Percentiles rank a stretch among this genome's conserved stretches.
phyloP scores from a whole-genome alignment of 2,329 filamentous ascomycete species.

The Trichoderma afroharzianum region DNA sequence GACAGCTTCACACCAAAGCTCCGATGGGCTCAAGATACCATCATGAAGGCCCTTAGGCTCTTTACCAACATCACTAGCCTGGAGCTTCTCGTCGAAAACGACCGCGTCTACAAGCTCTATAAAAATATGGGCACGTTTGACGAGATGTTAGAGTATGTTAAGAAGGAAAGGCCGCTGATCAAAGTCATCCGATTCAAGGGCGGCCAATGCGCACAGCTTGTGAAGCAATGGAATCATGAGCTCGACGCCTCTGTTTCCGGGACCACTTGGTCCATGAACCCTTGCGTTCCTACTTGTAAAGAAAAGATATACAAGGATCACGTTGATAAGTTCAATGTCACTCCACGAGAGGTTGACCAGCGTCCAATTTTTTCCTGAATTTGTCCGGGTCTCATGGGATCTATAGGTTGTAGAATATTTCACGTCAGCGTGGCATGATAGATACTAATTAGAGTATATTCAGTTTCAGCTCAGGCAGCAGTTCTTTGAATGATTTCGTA shows the following conservation, averaged over 20 bases:
- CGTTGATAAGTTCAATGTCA: not conserved
- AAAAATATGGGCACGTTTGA: not conserved
- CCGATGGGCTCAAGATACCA: slow-evolving; percentile 2
- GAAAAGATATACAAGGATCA: not conserved
- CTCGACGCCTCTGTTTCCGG: slow-evolving; percentile 10
- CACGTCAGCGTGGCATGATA: not conserved
- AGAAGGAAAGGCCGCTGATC: not conserved
- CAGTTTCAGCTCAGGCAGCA: not conserved
- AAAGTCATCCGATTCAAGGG: slow-evolving; percentile 5
- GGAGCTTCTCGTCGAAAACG: not conserved
- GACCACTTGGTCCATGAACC: not conserved
- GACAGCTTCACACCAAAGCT: not conserved
- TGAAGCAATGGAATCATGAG: not conserved
- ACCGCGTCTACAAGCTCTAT: not conserved
- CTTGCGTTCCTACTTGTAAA: slow-evolving; percentile 1
- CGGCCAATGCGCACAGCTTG: not conserved
- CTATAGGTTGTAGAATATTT: not conserved
- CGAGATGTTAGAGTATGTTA: not conserved
- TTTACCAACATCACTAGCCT: slow-evolving; percentile 2
- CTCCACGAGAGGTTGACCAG: not conserved
- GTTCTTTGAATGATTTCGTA: not conserved
- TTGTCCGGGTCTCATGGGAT: not conserved
- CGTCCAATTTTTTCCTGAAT: not conserved
- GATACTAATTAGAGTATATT: not conserved
- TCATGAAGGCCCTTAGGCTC: not conserved